These are phyloP conservation scores for Ophiostoma populinum DNA, from an alignment of 2,329 filamentous ascomycete genomes.

Conservation along the genomic window DNA sequence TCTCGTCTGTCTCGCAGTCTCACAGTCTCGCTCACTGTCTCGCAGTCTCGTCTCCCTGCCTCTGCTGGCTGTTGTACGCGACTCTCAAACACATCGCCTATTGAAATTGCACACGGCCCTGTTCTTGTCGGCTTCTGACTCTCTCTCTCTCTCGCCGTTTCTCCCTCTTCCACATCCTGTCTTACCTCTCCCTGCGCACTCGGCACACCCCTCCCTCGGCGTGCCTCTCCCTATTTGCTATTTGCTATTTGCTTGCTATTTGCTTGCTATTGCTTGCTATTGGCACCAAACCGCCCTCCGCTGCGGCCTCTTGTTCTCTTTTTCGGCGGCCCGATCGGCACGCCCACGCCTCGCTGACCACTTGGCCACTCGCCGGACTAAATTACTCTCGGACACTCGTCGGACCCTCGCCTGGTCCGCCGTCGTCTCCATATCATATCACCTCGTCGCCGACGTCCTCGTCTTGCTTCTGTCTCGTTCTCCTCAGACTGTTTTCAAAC, in stretches of 20 bases:
- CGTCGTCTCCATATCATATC: too few species aligned
- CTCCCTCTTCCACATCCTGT: background rate
- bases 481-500: background rate
- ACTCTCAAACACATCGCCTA: slow-evolving; percentile 1
- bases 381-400: too few species aligned
- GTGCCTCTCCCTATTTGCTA: background rate
- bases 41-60: too few species aligned
- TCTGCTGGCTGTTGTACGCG: too few species aligned
- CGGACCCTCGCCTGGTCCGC: too few species aligned
- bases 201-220: slow-evolving; percentile 1
- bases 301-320: background rate
- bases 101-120: slow-evolving; percentile 4
- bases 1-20: too few species aligned
- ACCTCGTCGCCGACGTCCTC: background rate
- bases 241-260: background rate
- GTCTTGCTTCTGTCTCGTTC: background rate
- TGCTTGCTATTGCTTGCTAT: too few species aligned
- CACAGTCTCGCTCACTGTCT: too few species aligned
- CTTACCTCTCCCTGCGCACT: background rate
- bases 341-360: too few species aligned
- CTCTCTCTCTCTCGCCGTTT: background rate
- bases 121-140: too few species aligned
- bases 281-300: too few species aligned
- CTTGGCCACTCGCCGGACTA: too few species aligned
- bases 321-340: background rate